Evolutionary conservation across 2,329 filamentous ascomycete species (phyloP).

Genomic region (Curvularia sp.): DNA sequence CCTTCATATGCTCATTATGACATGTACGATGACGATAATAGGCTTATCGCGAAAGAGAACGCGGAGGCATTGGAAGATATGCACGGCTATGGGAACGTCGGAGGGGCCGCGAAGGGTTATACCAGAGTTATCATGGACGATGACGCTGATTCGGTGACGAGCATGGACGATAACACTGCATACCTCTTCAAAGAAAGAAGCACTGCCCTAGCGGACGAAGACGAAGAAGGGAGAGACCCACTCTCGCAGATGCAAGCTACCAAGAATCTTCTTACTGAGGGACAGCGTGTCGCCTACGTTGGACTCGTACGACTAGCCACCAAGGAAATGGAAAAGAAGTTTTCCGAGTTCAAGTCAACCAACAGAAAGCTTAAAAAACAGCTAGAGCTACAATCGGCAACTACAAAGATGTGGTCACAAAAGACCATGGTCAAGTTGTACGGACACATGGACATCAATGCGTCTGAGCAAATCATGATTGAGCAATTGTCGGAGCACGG

Average conservation of each 20-base stretch:
- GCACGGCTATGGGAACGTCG: constrained; percentile 76
- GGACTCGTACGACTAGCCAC: constrained; percentile 85
- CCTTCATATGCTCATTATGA: constrained; percentile 91
- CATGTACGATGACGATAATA: constrained; percentile 93
- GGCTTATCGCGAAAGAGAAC: constrained; percentile 81
- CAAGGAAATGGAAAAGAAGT: constrained; percentile 74
- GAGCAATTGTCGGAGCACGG: constrained; percentile 95
- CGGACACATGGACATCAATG: constrained; percentile 93
- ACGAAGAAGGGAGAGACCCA: constrained; percentile 79
- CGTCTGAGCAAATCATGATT: constrained; percentile 96
- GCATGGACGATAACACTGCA: constrained; percentile 95
- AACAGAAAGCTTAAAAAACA: constrained; percentile 75
- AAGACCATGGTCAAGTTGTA: constrained; percentile 98
- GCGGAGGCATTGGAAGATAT: constrained; percentile 71
- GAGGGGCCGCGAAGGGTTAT: constrained; percentile 92
- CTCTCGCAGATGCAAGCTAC: constrained; percentile 92
- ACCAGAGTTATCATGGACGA: constrained; percentile 95
- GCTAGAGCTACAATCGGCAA: constrained; percentile 72
- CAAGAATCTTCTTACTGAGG: constrained; percentile 92
- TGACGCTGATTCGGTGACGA: constrained; percentile 90
- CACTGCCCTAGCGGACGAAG: constrained; percentile 69
- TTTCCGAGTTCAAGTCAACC: constrained; percentile 66
- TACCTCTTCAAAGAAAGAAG: constrained; percentile 86
- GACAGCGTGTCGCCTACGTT: constrained; percentile 94
- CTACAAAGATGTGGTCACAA: constrained; percentile 93